Percentiles rank a stretch among this genome's conserved stretches.
phyloP scores from a whole-genome alignment of 2,329 filamentous ascomycete species.

The Byssoonygena ceratinophila region DNA sequence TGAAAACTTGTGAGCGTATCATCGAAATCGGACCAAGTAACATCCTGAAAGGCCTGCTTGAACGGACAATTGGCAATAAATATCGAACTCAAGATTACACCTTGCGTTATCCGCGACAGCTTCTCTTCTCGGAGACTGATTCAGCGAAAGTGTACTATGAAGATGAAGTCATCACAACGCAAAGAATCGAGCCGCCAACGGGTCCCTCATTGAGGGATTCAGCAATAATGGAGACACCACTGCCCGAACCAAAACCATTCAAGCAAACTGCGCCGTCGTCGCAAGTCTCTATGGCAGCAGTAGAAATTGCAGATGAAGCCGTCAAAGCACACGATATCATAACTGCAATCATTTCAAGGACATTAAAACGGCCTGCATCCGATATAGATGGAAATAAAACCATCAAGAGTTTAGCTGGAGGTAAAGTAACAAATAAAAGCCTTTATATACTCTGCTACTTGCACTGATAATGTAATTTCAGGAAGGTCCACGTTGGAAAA shows the following conservation, averaged over 20 bases:
- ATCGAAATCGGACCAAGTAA: slow-evolving; percentile 34
- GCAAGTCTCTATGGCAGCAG: not conserved
- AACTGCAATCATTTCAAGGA: slow-evolving; percentile 24
- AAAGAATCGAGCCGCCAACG: no score
- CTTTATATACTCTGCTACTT: no score
- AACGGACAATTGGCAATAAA: slow-evolving; percentile 25
- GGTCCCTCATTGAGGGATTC: no score
- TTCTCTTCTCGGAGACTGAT: slow-evolving; percentile 20
- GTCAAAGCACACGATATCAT: slow-evolving; percentile 21
- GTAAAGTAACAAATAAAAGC: slow-evolving; percentile 8
- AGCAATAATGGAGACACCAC: no score
- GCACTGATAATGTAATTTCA: slow-evolving; percentile 11
- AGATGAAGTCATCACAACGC: not conserved
- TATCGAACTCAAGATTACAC: slow-evolving; percentile 19
- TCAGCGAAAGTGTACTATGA: slow-evolving; percentile 21
- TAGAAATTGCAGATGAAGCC: not conserved
- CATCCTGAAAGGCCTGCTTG: slow-evolving; percentile 31
- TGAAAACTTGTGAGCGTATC: slow-evolving; percentile 23
- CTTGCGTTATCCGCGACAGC: slow-evolving; percentile 18
- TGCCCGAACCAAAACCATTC: no score
- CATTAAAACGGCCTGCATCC: slow-evolving; percentile 22
- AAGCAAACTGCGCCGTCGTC: no score
- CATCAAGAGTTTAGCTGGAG: slow-evolving; percentile 28
- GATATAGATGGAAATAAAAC: slow-evolving; percentile 23
- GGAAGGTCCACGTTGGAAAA: slow-evolving; percentile 39